phyloP scores from a whole-genome alignment of 2,329 filamentous ascomycete species.

The Colletotrichum eleusines region DNA sequence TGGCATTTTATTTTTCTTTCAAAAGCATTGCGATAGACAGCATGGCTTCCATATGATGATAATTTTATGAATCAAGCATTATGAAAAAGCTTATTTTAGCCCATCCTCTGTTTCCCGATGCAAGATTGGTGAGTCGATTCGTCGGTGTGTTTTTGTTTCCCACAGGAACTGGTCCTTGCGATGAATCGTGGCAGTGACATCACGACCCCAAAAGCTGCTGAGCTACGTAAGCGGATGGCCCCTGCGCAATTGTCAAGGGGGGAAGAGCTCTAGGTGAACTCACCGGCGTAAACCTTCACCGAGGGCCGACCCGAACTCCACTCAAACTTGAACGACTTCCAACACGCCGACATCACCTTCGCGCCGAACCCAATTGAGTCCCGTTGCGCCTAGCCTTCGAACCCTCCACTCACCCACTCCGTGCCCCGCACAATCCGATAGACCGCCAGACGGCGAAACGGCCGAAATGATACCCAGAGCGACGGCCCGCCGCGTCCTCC shows the following conservation, averaged over 20 bases:
- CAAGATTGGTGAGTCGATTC: not conserved
- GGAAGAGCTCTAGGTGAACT: not conserved
- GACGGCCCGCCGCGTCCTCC: constrained; percentile 30
- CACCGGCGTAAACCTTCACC: constrained; percentile 12
- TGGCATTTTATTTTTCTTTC: constrained; percentile 21
- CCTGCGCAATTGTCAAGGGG: not conserved
- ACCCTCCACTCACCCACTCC: too few species aligned
- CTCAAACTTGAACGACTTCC: constrained; percentile 17
- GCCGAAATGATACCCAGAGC: constrained; percentile 30
- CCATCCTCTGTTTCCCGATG: not conserved
- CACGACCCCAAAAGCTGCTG: not conserved
- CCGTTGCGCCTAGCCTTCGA: not conserved
- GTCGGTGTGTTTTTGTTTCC: not conserved
- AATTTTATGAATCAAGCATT: constrained; percentile 1
- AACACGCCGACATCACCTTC: not conserved
- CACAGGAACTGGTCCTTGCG: constrained; percentile 1
- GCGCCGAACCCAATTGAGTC: not conserved
- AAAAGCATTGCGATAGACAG: constrained; percentile 31
- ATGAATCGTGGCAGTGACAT: constrained; percentile 33
- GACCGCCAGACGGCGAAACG: not conserved
- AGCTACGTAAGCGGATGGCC: constrained; percentile 5
- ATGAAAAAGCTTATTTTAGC: not conserved
- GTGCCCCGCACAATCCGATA: not conserved
- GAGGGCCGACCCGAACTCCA: constrained; percentile 24
- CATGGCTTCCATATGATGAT: constrained; percentile 14